Evolutionary conservation across 192 early-diverging fungal species (phyloP).

Genomic region (Paraglomus occultum): DNA sequence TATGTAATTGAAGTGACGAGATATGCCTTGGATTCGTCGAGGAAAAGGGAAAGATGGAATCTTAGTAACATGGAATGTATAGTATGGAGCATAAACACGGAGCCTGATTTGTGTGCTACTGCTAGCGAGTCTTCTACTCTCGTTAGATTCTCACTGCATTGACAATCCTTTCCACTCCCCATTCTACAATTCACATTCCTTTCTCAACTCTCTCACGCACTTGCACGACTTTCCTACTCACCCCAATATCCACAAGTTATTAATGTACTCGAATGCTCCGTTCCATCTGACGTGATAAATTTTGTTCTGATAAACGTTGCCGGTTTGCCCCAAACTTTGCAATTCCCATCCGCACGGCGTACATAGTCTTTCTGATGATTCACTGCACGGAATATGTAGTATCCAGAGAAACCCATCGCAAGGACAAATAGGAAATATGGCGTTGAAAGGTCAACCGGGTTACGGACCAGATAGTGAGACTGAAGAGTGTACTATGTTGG

Average conservation of each 20-base stretch:
- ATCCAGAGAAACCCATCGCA: constrained; percentile 61
- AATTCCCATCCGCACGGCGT: constrained; percentile 66
- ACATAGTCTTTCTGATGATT: constrained; percentile 81
- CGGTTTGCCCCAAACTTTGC: constrained; percentile 75
- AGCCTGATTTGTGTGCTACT: not conserved
- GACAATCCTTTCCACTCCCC: too few relatives aligned
- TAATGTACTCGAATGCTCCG: constrained; percentile 61
- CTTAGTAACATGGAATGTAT: not conserved
- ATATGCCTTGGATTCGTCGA: constrained; percentile 41
- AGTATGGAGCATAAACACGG: not conserved
- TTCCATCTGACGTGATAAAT: constrained; percentile 71
- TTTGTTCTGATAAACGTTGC: constrained; percentile 70
- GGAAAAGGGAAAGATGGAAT: not conserved
- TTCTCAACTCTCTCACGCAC: not conserved
- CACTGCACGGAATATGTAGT: constrained; percentile 77
- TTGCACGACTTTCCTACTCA: not conserved
- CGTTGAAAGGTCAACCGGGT: constrained; percentile 64
- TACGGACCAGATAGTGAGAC: constrained; percentile 72
- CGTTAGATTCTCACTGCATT: too few relatives aligned
- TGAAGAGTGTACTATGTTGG: constrained; percentile 67
- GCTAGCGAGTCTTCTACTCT: too few relatives aligned
- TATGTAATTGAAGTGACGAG: constrained; percentile 84
- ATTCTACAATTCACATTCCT: not conserved
- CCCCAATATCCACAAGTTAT: constrained; percentile 81
- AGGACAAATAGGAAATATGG: constrained; percentile 50